Conservation (phyloP, 208 protist species). For the Crithidia bombi region DNA sequence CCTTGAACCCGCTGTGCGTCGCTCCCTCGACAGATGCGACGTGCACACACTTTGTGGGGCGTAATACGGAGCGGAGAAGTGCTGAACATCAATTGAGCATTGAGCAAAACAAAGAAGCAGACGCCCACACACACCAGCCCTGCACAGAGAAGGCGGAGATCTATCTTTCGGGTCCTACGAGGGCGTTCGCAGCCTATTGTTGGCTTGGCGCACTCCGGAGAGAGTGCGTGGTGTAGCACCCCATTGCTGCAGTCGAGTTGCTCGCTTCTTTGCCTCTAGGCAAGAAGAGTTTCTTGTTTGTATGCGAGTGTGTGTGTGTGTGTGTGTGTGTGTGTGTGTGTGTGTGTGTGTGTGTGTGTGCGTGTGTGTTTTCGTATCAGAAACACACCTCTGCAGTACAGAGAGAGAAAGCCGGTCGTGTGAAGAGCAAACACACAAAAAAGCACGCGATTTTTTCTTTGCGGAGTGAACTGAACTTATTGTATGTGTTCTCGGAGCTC, state of each 20-base stretch:
- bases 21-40: background rate
- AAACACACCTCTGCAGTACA: no score
- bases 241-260: background rate
- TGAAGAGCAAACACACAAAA: no score
- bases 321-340: background rate
- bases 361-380: no score
- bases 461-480: no score
- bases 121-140: conserved; percentile 4
- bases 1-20: conserved; percentile 18
- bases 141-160: background rate
- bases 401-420: no score
- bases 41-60: background rate
- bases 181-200: background rate
- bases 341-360: no score
- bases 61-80: background rate
- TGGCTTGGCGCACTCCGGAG: background rate
- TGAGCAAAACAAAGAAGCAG: background rate
- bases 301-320: no score
- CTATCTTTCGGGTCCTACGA: background rate
- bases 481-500: no score
- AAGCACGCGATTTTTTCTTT: no score
- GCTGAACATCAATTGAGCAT: background rate
- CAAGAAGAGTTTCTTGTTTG: no score
- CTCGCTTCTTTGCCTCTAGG: background rate
- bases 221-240: background rate